Evolutionary conservation across 345 rosid genomes (phyloP).

Genomic region (Euphorbia pulcherrima): DNA sequence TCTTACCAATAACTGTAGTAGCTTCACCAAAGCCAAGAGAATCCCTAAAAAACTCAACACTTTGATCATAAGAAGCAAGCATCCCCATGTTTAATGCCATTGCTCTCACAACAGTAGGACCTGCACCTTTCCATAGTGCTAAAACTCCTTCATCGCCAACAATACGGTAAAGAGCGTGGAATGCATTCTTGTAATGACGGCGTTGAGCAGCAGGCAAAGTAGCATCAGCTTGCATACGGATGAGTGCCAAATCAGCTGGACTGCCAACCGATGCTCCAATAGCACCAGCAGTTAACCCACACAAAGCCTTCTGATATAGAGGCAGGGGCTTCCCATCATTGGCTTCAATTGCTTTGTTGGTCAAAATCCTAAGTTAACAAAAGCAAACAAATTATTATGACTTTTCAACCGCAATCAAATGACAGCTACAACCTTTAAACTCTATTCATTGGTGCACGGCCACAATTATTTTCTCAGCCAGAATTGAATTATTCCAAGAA

Average conservation of each 20-base stretch:
- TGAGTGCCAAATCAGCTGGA: conserved; percentile 96
- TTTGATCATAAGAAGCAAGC: conserved; percentile 99
- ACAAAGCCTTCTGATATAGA: conserved; percentile 88
- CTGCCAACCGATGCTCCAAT: conserved; percentile 88
- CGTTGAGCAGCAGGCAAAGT: conserved; percentile 92
- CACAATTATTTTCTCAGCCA: background rate
- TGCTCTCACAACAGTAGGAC: conserved; percentile 97
- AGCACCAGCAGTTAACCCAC: conserved; percentile 98
- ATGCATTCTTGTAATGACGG: conserved; percentile 83
- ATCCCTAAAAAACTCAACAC: conserved; percentile 87
- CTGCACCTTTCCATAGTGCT: conserved; percentile 99
- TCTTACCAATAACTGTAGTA: conserved; percentile 57
- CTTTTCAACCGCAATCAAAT: background rate
- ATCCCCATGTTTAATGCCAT: conserved; percentile 99
- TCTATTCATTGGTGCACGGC: background rate
- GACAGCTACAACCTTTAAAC: background rate
- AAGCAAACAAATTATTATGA: background rate
- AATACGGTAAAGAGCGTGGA: conserved; percentile 88
- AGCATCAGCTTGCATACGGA: conserved; percentile 98
- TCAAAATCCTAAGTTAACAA: conserved; percentile 58
- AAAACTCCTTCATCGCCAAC: conserved; percentile 79
- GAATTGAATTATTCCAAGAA: conserved; percentile 16
- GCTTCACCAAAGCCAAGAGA: conserved; percentile 66
- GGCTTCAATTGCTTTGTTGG: conserved; percentile 78
- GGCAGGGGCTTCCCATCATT: conserved; percentile 98